Evolutionary conservation across 1,284 basidiomycete genomes (phyloP).

Genomic region (Tilletia caries): DNA sequence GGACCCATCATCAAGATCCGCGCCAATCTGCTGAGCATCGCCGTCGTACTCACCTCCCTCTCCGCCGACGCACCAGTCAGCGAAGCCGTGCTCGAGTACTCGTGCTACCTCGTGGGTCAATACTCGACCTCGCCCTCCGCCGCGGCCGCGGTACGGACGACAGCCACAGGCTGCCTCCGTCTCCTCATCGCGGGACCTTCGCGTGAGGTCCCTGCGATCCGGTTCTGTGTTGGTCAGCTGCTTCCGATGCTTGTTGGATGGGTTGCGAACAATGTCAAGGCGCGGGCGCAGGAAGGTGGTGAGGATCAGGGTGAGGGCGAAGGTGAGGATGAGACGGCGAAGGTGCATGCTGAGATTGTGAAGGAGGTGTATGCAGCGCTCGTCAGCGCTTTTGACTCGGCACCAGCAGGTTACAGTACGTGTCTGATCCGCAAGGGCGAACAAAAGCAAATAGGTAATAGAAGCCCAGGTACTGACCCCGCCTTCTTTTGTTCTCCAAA

Average conservation of each 20-base stretch:
- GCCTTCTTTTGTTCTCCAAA: conserved; percentile 5
- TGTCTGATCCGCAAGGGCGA: too few relatives aligned
- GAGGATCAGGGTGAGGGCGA: conserved; percentile 41
- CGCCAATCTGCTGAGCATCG: conserved; percentile 81
- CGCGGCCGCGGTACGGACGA: conserved; percentile 69
- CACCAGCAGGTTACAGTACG: conserved; percentile 32
- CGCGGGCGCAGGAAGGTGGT: background rate
- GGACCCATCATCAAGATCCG: conserved; percentile 80
- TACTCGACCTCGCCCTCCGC: conserved; percentile 53
- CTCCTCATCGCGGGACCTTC: conserved; percentile 64
- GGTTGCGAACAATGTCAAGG: conserved; percentile 60
- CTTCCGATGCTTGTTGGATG: conserved; percentile 76
- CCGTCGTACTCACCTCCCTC: conserved; percentile 77
- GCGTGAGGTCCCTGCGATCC: conserved; percentile 65
- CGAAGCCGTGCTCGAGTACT: conserved; percentile 74
- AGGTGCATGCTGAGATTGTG: conserved; percentile 69
- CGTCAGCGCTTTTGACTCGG: conserved; percentile 58
- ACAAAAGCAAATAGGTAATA: too few relatives aligned
- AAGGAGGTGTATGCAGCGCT: conserved; percentile 67
- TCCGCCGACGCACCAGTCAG: conserved; percentile 69
- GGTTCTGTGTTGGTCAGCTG: conserved; percentile 69
- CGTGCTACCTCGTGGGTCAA: conserved; percentile 77
- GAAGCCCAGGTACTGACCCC: conserved; percentile 12
- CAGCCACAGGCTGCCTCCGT: conserved; percentile 81
- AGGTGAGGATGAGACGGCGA: conserved; percentile 72